Evolutionary conservation across 805 yeast species (phyloP), one percentile per base, ranked within the genome.

Genomic region (Saccharomycopsis fodiens): DNA sequence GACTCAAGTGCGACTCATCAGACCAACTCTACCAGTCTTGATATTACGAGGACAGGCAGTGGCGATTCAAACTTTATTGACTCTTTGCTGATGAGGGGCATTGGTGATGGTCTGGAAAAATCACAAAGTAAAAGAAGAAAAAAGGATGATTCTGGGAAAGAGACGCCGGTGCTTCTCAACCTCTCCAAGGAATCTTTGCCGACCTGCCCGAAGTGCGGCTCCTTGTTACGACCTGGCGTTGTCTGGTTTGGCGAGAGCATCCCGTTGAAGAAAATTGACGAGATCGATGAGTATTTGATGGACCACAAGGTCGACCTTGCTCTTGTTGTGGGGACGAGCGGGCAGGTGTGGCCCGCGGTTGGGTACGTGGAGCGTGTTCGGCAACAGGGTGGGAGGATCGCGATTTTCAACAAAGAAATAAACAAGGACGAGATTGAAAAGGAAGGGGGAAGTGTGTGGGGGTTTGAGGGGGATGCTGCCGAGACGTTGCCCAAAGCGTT

Each of bases 211-310:
- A 64, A 64, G 8, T 88, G 97, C 58, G 70, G 68, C 3, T 82
- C 80, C 0, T 58, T 83, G 10, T 63, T 88, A 47, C 68, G 96
- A 19, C 97, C 97, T 0, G 95, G 93, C 0, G 94, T 88, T 2
- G 89, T 87, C 4, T 88, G 96, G 96, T 86, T 83, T 63, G 96
- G 96, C n/a, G 97, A 88, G 61, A 72, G 87, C 13, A 64, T 88
- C 38, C 86, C 95, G 0, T 60, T 85, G 45, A 64, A 64, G 40
- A 72, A 70, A 10, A 73, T 88, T 47, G 80, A 78, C 50, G 64
- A 64, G 36, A 86, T 85, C 3, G 96, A 87, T 62, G 76, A 74
- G 37, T 87, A 84, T 54, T 69, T 86, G 4, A 56, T 66, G 8
- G 66, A 67, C 21, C 61, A 62, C 3, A 65, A 65, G 31, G 80